Evolutionary conservation across 371 early-diverging fungal genomes (phyloP), one percentile per base, ranked within the genome.

Genomic region (Mucor indicus): DNA sequence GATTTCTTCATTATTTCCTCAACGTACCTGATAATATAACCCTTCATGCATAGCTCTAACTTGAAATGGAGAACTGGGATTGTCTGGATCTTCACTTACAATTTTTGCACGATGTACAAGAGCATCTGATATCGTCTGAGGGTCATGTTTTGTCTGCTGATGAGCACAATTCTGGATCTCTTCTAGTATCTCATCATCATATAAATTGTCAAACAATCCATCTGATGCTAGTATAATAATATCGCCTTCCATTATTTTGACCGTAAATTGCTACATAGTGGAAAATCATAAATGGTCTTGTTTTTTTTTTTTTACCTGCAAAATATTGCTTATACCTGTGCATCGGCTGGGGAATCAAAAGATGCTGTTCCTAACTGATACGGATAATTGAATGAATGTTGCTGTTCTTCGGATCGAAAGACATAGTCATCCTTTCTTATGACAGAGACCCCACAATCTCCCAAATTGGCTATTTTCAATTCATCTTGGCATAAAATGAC

Each of bases 361-460:
- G 80, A 77, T 15, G 70, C 64, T 3, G 83, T 85, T 20, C 89
- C 86, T 27, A 90, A 69, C 52, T 90, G 90, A 48, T 79, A 86
- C 4, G 90, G 90, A 48, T 72, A 86, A 51, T 88, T 88, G 60
- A 88, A 88, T 10, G 86, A 84, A 64, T 87, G 88, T 47, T 90
- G 90, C 46, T 87, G 89, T 59, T 87, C 88, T 62, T 94, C 93
- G 23, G 86, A 90, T 39, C 93, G 83, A 66, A 95, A 95, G 9
- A 93, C 80, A 60, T 87, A 78, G 45, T 89, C 85, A 46, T 85
- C 82, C 45, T 83, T 74, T 27, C 97, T 83, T 46, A 95, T 85
- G 1, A 96, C 77, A 32, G 84, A 75, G 25, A 95, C 66, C 1
- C 92, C 93, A 56, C 93, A 92, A 68, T 96, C 97, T 22, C 97